These are phyloP conservation scores for Globisporangium ultimum DNA, from an alignment of 352 stramenopile genomes.

Conservation along the genomic window DNA sequence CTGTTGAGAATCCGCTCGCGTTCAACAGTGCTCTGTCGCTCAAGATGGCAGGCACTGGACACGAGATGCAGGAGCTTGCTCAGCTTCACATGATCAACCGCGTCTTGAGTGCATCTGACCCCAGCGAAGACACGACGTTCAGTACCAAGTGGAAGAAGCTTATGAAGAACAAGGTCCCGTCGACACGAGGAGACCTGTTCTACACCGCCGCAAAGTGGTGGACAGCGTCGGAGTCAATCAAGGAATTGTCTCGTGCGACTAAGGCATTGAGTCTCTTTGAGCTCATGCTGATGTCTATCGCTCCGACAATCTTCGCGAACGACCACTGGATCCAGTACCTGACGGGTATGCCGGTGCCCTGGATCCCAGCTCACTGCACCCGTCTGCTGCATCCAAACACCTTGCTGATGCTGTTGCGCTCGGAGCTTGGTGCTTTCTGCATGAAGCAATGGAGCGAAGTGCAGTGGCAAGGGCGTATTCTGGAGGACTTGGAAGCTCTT, in stretches of 20 bases:
- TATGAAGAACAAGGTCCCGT: not conserved
- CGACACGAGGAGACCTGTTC: conserved; percentile 8
- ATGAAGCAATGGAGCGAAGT: conserved; percentile 7
- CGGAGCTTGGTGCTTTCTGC: conserved; percentile 3
- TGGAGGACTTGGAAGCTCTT: conserved; percentile 3
- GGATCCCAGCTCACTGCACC: conserved; percentile 3
- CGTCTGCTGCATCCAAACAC: conserved; percentile 3
- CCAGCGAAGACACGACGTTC: conserved; percentile 1
- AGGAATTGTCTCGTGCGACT: not conserved
- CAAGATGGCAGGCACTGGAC: not conserved
- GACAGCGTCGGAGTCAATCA: conserved; percentile 3
- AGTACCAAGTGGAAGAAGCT: conserved; percentile 4
- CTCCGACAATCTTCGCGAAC: conserved; percentile 6
- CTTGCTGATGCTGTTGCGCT: conserved; percentile 6
- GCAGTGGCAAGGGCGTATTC: conserved; percentile 4
- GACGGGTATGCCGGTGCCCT: conserved; percentile 3
- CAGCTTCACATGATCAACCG: conserved; percentile 4
- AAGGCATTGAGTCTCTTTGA: conserved; percentile 10
- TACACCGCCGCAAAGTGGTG: conserved; percentile 1
- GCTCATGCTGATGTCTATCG: conserved; percentile 8
- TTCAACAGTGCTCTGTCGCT: conserved; percentile 7
- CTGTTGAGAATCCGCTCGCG: not conserved
- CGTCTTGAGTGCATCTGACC: conserved; percentile 1
- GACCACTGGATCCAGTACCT: conserved; percentile 16
- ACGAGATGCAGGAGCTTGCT: not conserved